These are phyloP conservation scores for Millerozyma acaciae DNA, from an alignment of 805 yeast species.

Conservation along the genomic window DNA sequence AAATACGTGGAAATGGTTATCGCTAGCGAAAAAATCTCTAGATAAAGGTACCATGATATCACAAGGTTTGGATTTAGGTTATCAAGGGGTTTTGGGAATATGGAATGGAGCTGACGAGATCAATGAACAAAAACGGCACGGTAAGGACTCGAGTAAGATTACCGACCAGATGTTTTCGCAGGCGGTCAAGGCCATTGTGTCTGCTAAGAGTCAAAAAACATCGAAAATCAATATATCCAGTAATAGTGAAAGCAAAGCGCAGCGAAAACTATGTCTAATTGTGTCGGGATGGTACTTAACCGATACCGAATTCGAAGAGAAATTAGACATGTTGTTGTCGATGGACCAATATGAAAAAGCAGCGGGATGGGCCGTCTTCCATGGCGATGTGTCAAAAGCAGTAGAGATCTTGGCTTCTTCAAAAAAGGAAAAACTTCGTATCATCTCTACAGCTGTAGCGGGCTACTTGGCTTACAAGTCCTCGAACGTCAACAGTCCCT, in stretches of 20 bases:
- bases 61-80: conserved; percentile 74
- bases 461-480: conserved; percentile 74
- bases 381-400: conserved; percentile 80
- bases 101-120: conserved; percentile 72
- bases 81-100: conserved; percentile 82
- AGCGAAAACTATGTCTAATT: conserved; percentile 72
- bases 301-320: conserved; percentile 67
- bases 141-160: conserved; percentile 16
- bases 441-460: conserved; percentile 92
- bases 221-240: conserved; percentile 44
- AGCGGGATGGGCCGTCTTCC: conserved; percentile 97
- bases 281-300: conserved; percentile 91
- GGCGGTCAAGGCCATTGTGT: conserved; percentile 51
- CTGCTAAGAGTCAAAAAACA: conserved; percentile 45
- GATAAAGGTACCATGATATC: conserved; percentile 64
- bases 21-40: conserved; percentile 62
- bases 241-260: conserved; percentile 51
- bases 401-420: conserved; percentile 75
- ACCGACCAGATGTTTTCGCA: conserved; percentile 41
- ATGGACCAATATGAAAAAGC: conserved; percentile 77
- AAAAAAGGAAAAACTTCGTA: conserved; percentile 60
- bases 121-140: conserved; percentile 44
- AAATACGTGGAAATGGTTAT: conserved; percentile 91
- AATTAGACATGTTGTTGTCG: conserved; percentile 52
- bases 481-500: conserved; percentile 60